phyloP scores from a whole-genome alignment of 2,329 filamentous ascomycete species.

The Diaporthe ilicicola region DNA sequence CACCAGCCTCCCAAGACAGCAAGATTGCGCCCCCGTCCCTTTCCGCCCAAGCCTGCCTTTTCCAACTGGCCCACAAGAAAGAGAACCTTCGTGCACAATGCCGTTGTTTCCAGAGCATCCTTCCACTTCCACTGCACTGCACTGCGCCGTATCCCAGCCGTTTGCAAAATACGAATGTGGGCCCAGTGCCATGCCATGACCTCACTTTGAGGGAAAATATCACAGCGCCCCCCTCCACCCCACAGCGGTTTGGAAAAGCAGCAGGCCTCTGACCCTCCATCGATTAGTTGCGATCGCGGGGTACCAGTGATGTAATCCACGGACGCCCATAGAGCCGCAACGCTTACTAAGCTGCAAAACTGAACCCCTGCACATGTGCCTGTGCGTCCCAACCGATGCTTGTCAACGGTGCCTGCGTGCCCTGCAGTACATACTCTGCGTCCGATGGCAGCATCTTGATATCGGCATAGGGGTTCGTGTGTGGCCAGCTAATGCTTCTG shows the following conservation, averaged over 20 bases:
- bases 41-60: slow-evolving; percentile 5
- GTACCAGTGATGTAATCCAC: slow-evolving; percentile 20
- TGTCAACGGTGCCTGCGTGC: background rate
- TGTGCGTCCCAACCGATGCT: background rate
- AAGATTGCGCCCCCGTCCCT: background rate
- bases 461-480: background rate
- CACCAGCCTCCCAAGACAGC: slow-evolving; percentile 25
- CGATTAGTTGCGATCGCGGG: slow-evolving; percentile 20
- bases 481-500: too few species aligned
- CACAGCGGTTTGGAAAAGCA: background rate
- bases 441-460: background rate
- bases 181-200: slow-evolving; percentile 4
- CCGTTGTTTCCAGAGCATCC: slow-evolving; percentile 16
- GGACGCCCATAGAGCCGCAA: slow-evolving; percentile 3
- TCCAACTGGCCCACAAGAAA: slow-evolving; percentile 21
- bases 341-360: slow-evolving; percentile 2
- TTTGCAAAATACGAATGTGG: background rate
- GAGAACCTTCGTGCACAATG: slow-evolving; percentile 23
- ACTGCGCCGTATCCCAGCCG: background rate
- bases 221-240: slow-evolving; percentile 5
- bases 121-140: background rate
- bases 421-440: background rate
- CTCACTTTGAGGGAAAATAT: background rate
- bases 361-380: slow-evolving; percentile 2
- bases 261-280: background rate